Percentiles rank a stretch among this genome's conserved stretches.
These are phyloP conservation scores for Fusarium brevicatenulatum DNA, from an alignment of 2,329 filamentous ascomycete genomes.

Conservation along the genomic window DNA sequence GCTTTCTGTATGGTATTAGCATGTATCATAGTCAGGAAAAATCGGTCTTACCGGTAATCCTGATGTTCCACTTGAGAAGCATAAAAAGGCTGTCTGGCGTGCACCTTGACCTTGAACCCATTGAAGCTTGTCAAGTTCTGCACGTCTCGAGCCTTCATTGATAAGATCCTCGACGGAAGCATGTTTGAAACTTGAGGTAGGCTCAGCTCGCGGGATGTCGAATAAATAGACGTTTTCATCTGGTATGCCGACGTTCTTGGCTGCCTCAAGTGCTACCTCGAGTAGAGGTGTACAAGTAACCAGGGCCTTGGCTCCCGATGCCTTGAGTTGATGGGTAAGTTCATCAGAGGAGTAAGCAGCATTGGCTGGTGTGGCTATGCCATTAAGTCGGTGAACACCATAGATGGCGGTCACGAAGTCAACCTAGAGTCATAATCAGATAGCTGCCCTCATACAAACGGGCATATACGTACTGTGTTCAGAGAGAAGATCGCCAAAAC, in stretches of 20 bases:
- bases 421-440: slow-evolving; percentile 58
- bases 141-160: slow-evolving; percentile 64
- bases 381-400: slow-evolving; percentile 77
- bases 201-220: slow-evolving; percentile 63
- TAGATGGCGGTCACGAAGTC: slow-evolving; percentile 80
- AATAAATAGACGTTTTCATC: slow-evolving; percentile 73
- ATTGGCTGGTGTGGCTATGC: slow-evolving; percentile 78
- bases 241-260: slow-evolving; percentile 69
- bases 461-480: slow-evolving; percentile 68
- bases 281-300: slow-evolving; percentile 77
- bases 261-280: slow-evolving; percentile 70
- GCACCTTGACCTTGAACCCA: slow-evolving; percentile 74
- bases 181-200: slow-evolving; percentile 57
- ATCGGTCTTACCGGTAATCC: slow-evolving; percentile 69
- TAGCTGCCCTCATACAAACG: slow-evolving; percentile 2
- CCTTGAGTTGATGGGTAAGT: slow-evolving; percentile 75
- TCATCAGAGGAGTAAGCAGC: slow-evolving; percentile 76
- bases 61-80: slow-evolving; percentile 83
- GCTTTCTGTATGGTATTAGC: slow-evolving; percentile 68
- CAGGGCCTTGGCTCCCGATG: slow-evolving; percentile 73
- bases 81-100: slow-evolving; percentile 77
- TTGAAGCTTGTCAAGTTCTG: slow-evolving; percentile 59
- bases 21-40: rapidly evolving
- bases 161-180: slow-evolving; percentile 72
- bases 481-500: slow-evolving; percentile 79